A percentile compares a stretch with the other conserved stretches of the same genome.
These are phyloP conservation scores for Colletotrichum truncatum DNA, from an alignment of 2,329 filamentous ascomycete species.

Conservation along the genomic window DNA sequence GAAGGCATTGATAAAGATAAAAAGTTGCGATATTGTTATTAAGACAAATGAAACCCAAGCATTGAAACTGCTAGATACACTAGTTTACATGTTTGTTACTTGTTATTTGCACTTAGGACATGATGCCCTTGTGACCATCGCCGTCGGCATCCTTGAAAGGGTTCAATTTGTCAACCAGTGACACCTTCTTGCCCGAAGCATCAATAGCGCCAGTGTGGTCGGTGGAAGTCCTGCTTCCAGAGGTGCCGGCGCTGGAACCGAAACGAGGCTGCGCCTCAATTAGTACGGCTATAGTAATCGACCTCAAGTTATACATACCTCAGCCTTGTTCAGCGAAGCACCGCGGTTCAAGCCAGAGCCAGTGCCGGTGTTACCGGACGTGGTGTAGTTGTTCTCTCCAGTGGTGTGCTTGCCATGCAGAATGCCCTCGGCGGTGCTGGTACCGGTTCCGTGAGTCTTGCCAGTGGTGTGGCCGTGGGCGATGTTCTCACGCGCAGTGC, in stretches of 20 bases:
- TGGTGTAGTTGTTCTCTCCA: neutral
- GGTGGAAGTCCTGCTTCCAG: neutral
- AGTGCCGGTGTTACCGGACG: neutral
- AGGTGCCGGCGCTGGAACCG: neutral
- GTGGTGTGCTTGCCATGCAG: slow-evolving; percentile 16
- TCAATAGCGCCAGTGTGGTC: neutral
- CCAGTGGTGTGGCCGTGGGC: slow-evolving; percentile 5
- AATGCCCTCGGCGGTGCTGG: slow-evolving; percentile 9
- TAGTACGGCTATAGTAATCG: neutral
- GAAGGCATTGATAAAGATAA: fast-evolving
- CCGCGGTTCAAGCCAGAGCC: neutral
- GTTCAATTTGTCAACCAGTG: slow-evolving; percentile 34
- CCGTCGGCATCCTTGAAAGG: slow-evolving; percentile 36
- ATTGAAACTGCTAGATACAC: neutral
- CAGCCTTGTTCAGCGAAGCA: neutral
- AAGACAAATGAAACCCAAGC: neutral
- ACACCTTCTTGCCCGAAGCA: slow-evolving; percentile 25
- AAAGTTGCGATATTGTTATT: neutral
- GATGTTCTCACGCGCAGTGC: neutral
- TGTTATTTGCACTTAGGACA: too few species aligned
- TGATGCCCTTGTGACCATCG: slow-evolving; percentile 35
- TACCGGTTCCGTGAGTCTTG: neutral
- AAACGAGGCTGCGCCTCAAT: neutral
- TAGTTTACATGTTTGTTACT: too few species aligned
- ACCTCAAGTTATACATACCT: neutral